A percentile compares a stretch with the other conserved stretches of the same genome.
phyloP scores from a whole-genome alignment of 257 asterid species.

The Lantana camara region DNA sequence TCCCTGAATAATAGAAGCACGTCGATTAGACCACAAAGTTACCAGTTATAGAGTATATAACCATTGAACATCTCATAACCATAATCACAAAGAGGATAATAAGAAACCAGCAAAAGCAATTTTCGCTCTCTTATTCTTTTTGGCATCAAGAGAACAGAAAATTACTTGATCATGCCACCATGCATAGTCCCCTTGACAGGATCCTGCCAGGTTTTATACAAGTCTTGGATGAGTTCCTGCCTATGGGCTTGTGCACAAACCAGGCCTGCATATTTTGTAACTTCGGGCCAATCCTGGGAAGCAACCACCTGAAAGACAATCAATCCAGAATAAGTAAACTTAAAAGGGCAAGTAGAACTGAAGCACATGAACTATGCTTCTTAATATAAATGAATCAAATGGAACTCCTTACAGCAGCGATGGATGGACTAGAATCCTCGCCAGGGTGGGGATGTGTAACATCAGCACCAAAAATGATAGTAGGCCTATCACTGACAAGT shows the following conservation, averaged over 20 bases:
- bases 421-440: slow-evolving; percentile 99
- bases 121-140: neutral
- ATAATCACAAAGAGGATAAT: neutral
- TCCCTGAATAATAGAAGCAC: slow-evolving; percentile 53
- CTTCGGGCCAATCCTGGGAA: slow-evolving; percentile 99
- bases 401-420: slow-evolving; percentile 76
- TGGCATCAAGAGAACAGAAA: neutral
- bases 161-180: slow-evolving; percentile 97
- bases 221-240: slow-evolving; percentile 91
- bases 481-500: slow-evolving; percentile 86
- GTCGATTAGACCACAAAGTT: neutral
- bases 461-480: slow-evolving; percentile 97
- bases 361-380: neutral
- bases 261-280: slow-evolving; percentile 91
- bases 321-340: slow-evolving; percentile 12
- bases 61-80: neutral
- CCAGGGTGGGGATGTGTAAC: slow-evolving; percentile 99
- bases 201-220: slow-evolving; percentile 87
- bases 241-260: slow-evolving; percentile 97
- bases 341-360: neutral
- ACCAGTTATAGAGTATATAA: neutral
- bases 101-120: neutral
- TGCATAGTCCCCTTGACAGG: slow-evolving; percentile 74
- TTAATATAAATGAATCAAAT: neutral
- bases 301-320: slow-evolving; percentile 79